Base-by-base conservation (phyloP, 371 early-diverging fungal genomes). In the Coemansia sp. region DNA sequence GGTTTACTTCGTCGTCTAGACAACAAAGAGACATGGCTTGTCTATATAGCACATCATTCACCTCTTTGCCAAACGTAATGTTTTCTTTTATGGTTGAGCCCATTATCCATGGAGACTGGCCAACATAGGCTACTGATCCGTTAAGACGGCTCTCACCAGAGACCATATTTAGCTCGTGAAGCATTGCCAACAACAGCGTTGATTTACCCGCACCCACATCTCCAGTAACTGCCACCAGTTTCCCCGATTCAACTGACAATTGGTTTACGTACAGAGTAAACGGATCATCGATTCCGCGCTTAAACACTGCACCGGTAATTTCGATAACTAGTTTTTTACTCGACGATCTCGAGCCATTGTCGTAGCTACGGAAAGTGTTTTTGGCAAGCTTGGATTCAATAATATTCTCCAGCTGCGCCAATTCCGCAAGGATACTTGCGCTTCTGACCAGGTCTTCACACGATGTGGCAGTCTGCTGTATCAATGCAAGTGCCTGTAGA, bases 151-250 rank as follows among this genome's bases (percentile, higher is more conserved):
- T 81, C 5, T 4, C 57, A 1, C 74, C 75, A 0, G 78, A 55
- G 3, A 24, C 50, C 2, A 50, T 52, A 29, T 62, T n/a, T 81
- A 93, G 90, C 72, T 97, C 95, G 48, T 95, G 94, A 21, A 95
- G 82, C 7, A 96, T 69, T 0, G 94, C 89, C 24, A 89, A 83
- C 21, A 97, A 76, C 18, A 95, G 73, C 1, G 94, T 89, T 13
- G 91, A 88, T 69, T 95, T 95, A 21, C 96, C 96, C 5, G 90
- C 69, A 16, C 95, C 95, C 2, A 95, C 93, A 55, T 85, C 86
- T 4, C 95, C 97, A 1, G 55, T 74, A 13, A 74, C 64, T 7
- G 68, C 75, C 24, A 74, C 50, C 1, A 74, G 24, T 40, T 65
- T 61, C 4, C 61, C 59, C 2, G 52, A 8, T 3, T n/a, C 18